A percentile compares a stretch with the other conserved stretches of the same genome.
Conservation (phyloP, 192 early-diverging fungal species). For the Backusella mclennaniae region DNA sequence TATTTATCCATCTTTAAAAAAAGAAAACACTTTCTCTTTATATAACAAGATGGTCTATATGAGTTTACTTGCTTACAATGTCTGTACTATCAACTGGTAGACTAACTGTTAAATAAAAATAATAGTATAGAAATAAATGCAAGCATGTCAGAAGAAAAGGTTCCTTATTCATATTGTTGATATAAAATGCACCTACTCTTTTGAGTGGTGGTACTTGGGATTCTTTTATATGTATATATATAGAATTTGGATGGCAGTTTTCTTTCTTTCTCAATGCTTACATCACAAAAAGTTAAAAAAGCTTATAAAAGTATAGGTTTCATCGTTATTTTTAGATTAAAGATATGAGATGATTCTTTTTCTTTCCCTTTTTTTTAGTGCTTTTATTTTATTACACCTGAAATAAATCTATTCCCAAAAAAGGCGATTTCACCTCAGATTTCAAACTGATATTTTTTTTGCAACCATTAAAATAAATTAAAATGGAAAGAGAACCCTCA, state of each 20-base stretch:
- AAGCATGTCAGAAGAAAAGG: neutral
- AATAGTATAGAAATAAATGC: neutral
- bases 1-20: neutral
- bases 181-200: neutral
- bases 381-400: neutral
- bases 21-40: neutral
- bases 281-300: neutral
- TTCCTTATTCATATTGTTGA: neutral
- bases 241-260: neutral
- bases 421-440: neutral
- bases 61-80: neutral
- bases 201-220: neutral
- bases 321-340: neutral
- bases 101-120: neutral
- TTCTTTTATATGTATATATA: neutral
- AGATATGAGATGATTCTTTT: neutral
- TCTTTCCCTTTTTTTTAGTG: neutral
- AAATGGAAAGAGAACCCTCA: neutral
- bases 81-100: neutral
- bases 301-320: neutral
- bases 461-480: slow-evolving; percentile 1
- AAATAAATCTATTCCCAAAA: neutral
- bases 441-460: neutral
- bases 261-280: neutral
- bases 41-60: neutral